phyloP scores from a whole-genome alignment of 1,284 basidiomycete species.

The Salmacisia buchloeana region DNA sequence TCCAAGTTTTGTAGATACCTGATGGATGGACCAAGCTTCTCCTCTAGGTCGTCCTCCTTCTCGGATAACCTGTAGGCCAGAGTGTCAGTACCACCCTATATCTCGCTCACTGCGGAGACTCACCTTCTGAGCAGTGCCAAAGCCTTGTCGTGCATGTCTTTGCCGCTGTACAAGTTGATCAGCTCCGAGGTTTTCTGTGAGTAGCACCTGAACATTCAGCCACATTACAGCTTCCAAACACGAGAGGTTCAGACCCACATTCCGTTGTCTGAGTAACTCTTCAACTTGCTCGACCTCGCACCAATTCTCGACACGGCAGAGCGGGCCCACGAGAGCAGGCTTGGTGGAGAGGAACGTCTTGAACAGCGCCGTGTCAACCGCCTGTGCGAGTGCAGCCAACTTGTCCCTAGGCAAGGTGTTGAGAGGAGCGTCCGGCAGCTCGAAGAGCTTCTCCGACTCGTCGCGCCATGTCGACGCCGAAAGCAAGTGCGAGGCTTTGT shows the following conservation, averaged over 20 bases:
- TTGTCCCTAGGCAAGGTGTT: constrained; percentile 29
- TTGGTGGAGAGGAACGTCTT: constrained; percentile 82
- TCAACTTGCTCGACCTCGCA: constrained; percentile 94
- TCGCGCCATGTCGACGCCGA: not conserved
- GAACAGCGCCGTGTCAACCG: constrained; percentile 91
- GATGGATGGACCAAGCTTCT: constrained; percentile 76
- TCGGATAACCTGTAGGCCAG: constrained; percentile 48
- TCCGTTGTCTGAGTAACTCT: constrained; percentile 70
- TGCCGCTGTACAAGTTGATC: constrained; percentile 83
- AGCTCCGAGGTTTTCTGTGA: constrained; percentile 81
- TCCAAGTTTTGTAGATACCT: constrained; percentile 83
- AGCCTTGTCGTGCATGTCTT: constrained; percentile 89
- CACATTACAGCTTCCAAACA: not conserved
- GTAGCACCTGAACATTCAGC: not conserved
- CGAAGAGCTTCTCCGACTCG: constrained; percentile 19
- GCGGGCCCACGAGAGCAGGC: constrained; percentile 74
- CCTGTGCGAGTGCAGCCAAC: constrained; percentile 66
- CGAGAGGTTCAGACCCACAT: constrained; percentile 58
- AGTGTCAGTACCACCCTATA: not conserved
- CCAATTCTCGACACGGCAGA: constrained; percentile 92
- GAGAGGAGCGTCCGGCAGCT: constrained; percentile 31
- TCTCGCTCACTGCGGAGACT: not conserved
- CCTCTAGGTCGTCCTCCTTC: constrained; percentile 69
- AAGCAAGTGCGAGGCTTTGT: constrained; percentile 19
- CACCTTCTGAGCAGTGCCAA: constrained; percentile 70